phyloP scores from a whole-genome alignment of 768 basidiomycete genomes.

The Boletus rubroflammeus region DNA sequence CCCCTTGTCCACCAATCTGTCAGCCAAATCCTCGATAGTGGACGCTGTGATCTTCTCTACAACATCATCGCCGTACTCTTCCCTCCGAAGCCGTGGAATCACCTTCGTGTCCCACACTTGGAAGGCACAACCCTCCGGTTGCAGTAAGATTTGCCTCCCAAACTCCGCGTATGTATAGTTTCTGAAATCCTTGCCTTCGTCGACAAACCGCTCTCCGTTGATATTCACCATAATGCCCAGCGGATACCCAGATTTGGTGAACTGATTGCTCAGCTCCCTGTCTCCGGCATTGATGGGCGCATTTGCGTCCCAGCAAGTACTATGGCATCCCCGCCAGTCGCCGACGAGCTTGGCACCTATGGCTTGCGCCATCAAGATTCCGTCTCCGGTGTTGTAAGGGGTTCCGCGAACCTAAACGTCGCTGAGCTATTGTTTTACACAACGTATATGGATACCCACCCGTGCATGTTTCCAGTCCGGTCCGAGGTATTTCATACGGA shows the following conservation, averaged over 20 bases:
- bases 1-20: conserved; percentile 43
- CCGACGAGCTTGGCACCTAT: conserved; percentile 55
- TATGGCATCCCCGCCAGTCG: conserved; percentile 72
- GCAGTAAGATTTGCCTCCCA: conserved; percentile 54
- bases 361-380: conserved; percentile 48
- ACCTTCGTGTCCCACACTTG: conserved; percentile 60
- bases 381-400: conserved; percentile 69
- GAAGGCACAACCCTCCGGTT: conserved; percentile 59
- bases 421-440: background rate
- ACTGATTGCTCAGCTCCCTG: conserved; percentile 62
- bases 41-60: conserved; percentile 52
- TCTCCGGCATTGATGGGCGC: conserved; percentile 49
- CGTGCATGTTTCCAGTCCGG: conserved; percentile 53
- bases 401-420: conserved; percentile 58
- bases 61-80: conserved; percentile 63
- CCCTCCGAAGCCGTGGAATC: conserved; percentile 44
- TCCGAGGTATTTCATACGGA: conserved; percentile 57
- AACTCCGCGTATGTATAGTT: conserved; percentile 74
- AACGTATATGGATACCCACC: conserved; percentile 30
- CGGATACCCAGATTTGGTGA: conserved; percentile 72
- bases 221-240: conserved; percentile 67
- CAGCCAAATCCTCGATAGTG: conserved; percentile 48
- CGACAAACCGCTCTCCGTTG: conserved; percentile 57
- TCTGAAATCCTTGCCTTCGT: conserved; percentile 69
- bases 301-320: conserved; percentile 68